Evolutionary conservation across 2,329 filamentous ascomycete species (phyloP), one percentile per base, ranked within the genome.

Genomic region (Xylaria multiplex): DNA sequence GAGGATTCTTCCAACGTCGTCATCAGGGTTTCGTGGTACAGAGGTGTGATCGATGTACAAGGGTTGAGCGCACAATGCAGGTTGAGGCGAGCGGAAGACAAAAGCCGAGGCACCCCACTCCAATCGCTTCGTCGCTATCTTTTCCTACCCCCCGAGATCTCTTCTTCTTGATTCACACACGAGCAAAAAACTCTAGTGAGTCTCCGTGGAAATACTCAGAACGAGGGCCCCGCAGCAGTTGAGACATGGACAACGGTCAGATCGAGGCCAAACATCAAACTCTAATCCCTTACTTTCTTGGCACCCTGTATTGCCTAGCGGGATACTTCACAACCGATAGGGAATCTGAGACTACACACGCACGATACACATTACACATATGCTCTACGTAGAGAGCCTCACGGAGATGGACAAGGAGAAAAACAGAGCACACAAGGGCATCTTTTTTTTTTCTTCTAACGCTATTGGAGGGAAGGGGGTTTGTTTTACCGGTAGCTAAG

Each of bases 11-110:
- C 45, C 32, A 22, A 27, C 8, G 49, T 42, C 42, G 46, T 24
- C 16, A 27, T 54, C 19, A 30, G n/a, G 30, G n/a, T 24, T 58
- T 37, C 22, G 35, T 52, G 27, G 27, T 16, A 27, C 54, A 30
- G 48, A 40, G 59, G 45, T 59, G 64, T 52, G 60, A 56, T 59
- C 22, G 30, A 32, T 57, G 11, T 16, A 27, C 54, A 50, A 37
- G 30, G 54, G n/a, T 46, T 4, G 54, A 46, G 42, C 40, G 27
- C 24, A 48, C 42, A 63, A 62, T 53, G 59, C 32, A n/a, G 22
- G 32, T 58, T 32, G 35, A 30, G 45, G 49, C 35, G 35, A 40
- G 50, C 40, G 35, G 46, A 43, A 57, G 3, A 22, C 6, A 9
- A 30, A 50, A 32, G 35, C 64, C 49, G 49, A 56, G n/a, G 16